phyloP scores from a whole-genome alignment of 176 grass and related monocot species.

The Carex cristatella region DNA sequence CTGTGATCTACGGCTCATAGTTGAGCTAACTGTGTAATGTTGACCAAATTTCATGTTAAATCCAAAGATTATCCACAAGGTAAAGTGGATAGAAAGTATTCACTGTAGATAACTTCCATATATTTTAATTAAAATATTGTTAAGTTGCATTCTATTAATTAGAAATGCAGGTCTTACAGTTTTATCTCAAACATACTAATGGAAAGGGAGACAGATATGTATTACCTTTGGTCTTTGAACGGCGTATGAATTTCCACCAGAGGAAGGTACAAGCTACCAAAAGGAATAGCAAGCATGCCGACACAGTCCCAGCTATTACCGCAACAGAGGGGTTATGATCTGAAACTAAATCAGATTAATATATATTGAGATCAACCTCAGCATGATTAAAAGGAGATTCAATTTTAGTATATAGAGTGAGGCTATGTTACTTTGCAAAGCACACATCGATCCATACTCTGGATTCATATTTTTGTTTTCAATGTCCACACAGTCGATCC shows the following conservation, averaged over 20 bases:
- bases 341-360: constrained; percentile 25
- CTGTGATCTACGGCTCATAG: neutral
- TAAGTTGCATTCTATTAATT: neutral
- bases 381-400: constrained; percentile 7
- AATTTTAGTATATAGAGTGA: neutral
- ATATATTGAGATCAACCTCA: constrained; percentile 9
- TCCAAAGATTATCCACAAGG: neutral
- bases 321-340: constrained; percentile 6
- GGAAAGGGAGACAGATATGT: neutral
- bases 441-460: no score
- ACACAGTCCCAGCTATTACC: constrained; percentile 32
- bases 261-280: constrained; percentile 48
- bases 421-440: no score
- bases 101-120: neutral
- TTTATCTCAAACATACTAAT: neutral
- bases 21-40: neutral
- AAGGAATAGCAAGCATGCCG: constrained; percentile 34
- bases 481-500: no score
- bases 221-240: constrained; percentile 51
- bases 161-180: neutral
- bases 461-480: no score
- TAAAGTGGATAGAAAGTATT: neutral
- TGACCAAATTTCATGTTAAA: constrained; percentile 4
- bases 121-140: neutral
- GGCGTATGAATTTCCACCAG: constrained; percentile 47